Evolutionary conservation across 352 stramenopile species (phyloP).

Genomic region (Plasmopara muralis): DNA sequence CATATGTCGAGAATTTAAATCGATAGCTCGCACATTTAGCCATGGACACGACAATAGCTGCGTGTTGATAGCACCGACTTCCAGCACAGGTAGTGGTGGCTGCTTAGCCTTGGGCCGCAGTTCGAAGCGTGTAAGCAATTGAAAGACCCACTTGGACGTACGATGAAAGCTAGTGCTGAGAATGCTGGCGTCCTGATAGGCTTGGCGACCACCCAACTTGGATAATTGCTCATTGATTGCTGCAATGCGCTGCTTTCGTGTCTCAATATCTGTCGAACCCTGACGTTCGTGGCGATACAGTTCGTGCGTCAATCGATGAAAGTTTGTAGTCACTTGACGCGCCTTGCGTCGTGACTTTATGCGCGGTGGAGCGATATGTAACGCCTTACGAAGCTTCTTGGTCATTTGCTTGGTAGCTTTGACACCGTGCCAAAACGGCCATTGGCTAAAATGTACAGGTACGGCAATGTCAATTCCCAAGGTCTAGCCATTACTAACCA

Average conservation of each 20-base stretch:
- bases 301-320: slow-evolving; percentile 71
- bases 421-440: slow-evolving; percentile 10
- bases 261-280: slow-evolving; percentile 18
- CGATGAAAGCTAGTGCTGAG: slow-evolving; percentile 92
- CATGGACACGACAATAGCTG: slow-evolving; percentile 92
- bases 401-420: slow-evolving; percentile 10
- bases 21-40: slow-evolving; percentile 91
- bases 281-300: slow-evolving; percentile 52
- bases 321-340: slow-evolving; percentile 67
- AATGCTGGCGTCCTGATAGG: slow-evolving; percentile 94
- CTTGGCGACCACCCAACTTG: slow-evolving; percentile 82
- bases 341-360: slow-evolving; percentile 68
- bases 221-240: slow-evolving; percentile 72
- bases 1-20: slow-evolving; percentile 90
- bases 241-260: slow-evolving; percentile 28
- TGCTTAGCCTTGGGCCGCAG: slow-evolving; percentile 65
- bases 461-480: no score
- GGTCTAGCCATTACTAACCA: no score
- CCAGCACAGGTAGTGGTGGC: slow-evolving; percentile 47
- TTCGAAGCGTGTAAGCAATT: slow-evolving; percentile 76
- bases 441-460: no score
- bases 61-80: slow-evolving; percentile 95
- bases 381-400: slow-evolving; percentile 49
- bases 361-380: slow-evolving; percentile 49
- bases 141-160: slow-evolving; percentile 94